Conservation (phyloP, 495 filamentous ascomycete genomes). For the Barbatosphaeria neglecta region DNA sequence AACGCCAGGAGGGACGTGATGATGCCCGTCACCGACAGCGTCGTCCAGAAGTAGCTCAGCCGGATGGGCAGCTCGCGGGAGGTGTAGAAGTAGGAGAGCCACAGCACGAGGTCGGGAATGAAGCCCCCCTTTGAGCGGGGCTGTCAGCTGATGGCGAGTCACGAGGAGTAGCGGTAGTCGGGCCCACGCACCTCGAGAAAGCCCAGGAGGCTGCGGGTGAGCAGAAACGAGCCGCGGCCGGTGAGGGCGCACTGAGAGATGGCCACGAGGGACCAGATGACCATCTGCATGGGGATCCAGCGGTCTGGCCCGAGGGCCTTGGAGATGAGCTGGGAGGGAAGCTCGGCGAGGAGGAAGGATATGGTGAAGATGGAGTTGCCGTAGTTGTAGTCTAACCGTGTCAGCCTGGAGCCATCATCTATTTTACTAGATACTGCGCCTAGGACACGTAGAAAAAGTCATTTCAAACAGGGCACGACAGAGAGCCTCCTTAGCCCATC, state of each 20-base stretch:
- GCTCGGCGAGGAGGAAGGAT: slow-evolving; percentile 55
- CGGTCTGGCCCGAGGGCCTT: slow-evolving; percentile 69
- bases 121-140: slow-evolving; percentile 45
- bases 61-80: slow-evolving; percentile 37
- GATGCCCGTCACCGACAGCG: slow-evolving; percentile 33
- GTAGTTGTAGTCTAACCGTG: slow-evolving; percentile 49
- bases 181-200: slow-evolving; percentile 28
- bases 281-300: slow-evolving; percentile 58
- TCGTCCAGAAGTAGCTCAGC: slow-evolving; percentile 34
- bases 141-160: too few relatives aligned
- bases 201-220: slow-evolving; percentile 24
- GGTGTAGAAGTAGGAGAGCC: slow-evolving; percentile 43
- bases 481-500: too few relatives aligned
- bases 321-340: slow-evolving; percentile 61
- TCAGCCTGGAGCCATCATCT: background rate
- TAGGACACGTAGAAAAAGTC: too few relatives aligned
- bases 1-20: slow-evolving; percentile 37
- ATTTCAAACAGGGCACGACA: too few relatives aligned
- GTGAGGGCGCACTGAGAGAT: slow-evolving; percentile 15
- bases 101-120: slow-evolving; percentile 40
- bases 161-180: too few relatives aligned
- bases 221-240: slow-evolving; percentile 23
- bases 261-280: slow-evolving; percentile 36
- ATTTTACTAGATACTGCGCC: slow-evolving; percentile 3
- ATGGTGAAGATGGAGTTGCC: slow-evolving; percentile 62